Evolutionary conservation across 495 filamentous ascomycete species (phyloP).

Genomic region (Talaromyces liani): DNA sequence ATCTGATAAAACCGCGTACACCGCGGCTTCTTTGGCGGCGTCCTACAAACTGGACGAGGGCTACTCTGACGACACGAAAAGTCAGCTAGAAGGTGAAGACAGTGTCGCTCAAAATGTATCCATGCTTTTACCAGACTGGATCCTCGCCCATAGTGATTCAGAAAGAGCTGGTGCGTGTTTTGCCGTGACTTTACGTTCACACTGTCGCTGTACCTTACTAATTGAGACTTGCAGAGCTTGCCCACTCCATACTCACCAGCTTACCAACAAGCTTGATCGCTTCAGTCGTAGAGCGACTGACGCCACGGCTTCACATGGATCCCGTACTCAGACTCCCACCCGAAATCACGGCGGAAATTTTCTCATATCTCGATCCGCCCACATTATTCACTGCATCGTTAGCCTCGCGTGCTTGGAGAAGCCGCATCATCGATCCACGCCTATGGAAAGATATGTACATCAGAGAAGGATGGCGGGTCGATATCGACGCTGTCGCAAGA

Average conservation of each 20-base stretch:
- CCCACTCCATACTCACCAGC: slow-evolving; percentile 54
- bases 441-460: slow-evolving; percentile 81
- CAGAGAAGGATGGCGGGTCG: slow-evolving; percentile 75
- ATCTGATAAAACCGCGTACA: slow-evolving; percentile 16
- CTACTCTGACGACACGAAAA: slow-evolving; percentile 57
- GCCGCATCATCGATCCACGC: slow-evolving; percentile 70
- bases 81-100: slow-evolving; percentile 42
- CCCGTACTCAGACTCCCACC: slow-evolving; percentile 77
- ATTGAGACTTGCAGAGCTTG: slow-evolving; percentile 29
- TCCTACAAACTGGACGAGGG: slow-evolving; percentile 56
- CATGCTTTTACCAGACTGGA: slow-evolving; percentile 43
- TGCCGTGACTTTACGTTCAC: background rate
- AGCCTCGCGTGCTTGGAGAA: slow-evolving; percentile 75
- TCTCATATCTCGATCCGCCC: slow-evolving; percentile 72
- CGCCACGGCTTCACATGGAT: slow-evolving; percentile 82
- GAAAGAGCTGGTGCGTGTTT: slow-evolving; percentile 46
- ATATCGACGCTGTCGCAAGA: slow-evolving; percentile 52
- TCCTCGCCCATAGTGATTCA: slow-evolving; percentile 43
- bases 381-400: slow-evolving; percentile 71
- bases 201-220: background rate
- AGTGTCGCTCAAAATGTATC: slow-evolving; percentile 26
- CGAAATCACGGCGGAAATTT: slow-evolving; percentile 81
- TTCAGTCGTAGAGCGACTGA: slow-evolving; percentile 67
- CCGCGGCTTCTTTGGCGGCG: slow-evolving; percentile 28
- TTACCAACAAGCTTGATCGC: slow-evolving; percentile 69